Conservation (phyloP, 352 stramenopile species). For the Globisporangium acanthophoron region DNA sequence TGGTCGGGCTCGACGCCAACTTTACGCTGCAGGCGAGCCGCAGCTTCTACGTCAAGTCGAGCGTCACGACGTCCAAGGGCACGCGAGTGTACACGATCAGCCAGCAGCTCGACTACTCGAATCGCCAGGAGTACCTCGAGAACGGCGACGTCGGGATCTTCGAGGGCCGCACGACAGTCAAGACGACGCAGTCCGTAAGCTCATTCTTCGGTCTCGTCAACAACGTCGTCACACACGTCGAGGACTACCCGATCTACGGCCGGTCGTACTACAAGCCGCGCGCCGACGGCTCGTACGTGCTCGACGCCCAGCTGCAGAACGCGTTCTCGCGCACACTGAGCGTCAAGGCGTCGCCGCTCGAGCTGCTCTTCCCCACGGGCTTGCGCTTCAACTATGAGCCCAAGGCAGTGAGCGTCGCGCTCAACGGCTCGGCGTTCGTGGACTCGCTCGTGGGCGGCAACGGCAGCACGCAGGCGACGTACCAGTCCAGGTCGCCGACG, state of each 20-base stretch:
- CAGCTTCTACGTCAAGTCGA: constrained; percentile 34
- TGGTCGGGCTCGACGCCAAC: constrained; percentile 29
- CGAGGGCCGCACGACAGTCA: constrained; percentile 29
- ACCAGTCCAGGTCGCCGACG: constrained; percentile 13
- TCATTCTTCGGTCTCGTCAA: constrained; percentile 10
- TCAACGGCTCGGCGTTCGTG: constrained; percentile 21
- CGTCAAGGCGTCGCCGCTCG: constrained; percentile 12
- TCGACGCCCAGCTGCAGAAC: constrained; percentile 40
- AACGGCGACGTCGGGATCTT: constrained; percentile 44
- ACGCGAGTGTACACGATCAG: constrained; percentile 46
- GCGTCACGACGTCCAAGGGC: constrained; percentile 53
- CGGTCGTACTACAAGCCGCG: constrained; percentile 38
- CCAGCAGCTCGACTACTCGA: constrained; percentile 42
- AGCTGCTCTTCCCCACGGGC: constrained; percentile 12
- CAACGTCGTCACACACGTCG: constrained; percentile 20
- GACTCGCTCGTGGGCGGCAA: constrained; percentile 36
- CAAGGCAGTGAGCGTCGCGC: constrained; percentile 21
- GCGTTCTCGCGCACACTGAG: constrained; percentile 26
- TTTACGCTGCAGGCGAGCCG: constrained; percentile 40
- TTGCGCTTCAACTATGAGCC: constrained; percentile 22
- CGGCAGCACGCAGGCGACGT: constrained; percentile 23
- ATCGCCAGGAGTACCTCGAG: constrained; percentile 43
- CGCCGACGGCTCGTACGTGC: constrained; percentile 27
- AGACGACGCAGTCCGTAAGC: constrained; percentile 26
- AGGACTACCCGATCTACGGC: constrained; percentile 51